Percentiles rank a stretch among this genome's conserved stretches.
Evolutionary conservation across 2,329 filamentous ascomycete species (phyloP).

Genomic region (Pyricularia sp.): DNA sequence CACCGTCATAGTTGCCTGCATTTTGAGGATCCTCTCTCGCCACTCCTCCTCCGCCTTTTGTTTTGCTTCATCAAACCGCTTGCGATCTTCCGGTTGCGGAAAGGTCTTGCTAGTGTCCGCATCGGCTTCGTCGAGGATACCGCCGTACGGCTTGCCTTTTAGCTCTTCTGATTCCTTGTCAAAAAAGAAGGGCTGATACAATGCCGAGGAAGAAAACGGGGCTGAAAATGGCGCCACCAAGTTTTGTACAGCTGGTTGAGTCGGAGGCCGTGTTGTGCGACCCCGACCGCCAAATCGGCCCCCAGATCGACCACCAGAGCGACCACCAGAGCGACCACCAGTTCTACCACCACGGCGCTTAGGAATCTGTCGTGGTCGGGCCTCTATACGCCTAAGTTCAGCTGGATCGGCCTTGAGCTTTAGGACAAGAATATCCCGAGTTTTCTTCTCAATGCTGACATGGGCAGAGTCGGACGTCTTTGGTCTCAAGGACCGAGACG

Average conservation of each 20-base stretch:
- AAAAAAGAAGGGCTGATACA: constrained; percentile 71
- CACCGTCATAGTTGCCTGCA: constrained; percentile 51
- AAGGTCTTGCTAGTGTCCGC: constrained; percentile 85
- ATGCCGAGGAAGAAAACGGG: constrained; percentile 43
- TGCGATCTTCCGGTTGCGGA: constrained; percentile 65
- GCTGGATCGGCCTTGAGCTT: constrained; percentile 43
- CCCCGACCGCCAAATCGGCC: neutral
- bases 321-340: neutral
- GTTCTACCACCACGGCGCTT: constrained; percentile 1
- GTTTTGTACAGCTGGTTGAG: neutral
- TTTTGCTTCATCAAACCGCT: constrained; percentile 79
- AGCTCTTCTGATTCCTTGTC: constrained; percentile 81
- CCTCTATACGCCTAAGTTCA: constrained; percentile 31
- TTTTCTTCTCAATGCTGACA: constrained; percentile 27
- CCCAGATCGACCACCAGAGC: neutral
- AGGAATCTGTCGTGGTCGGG: neutral
- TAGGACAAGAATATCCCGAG: constrained; percentile 36
- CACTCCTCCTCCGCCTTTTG: constrained; percentile 87
- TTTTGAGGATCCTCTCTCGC: constrained; percentile 49
- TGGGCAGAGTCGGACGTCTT: constrained; percentile 23
- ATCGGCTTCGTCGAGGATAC: constrained; percentile 77
- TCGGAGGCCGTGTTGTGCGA: neutral
- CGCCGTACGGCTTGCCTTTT: constrained; percentile 90
- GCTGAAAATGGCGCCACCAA: constrained; percentile 29
- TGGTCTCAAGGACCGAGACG: constrained; percentile 46